Conservation (phyloP, 257 asterid species). For the Ballota nigra region DNA sequence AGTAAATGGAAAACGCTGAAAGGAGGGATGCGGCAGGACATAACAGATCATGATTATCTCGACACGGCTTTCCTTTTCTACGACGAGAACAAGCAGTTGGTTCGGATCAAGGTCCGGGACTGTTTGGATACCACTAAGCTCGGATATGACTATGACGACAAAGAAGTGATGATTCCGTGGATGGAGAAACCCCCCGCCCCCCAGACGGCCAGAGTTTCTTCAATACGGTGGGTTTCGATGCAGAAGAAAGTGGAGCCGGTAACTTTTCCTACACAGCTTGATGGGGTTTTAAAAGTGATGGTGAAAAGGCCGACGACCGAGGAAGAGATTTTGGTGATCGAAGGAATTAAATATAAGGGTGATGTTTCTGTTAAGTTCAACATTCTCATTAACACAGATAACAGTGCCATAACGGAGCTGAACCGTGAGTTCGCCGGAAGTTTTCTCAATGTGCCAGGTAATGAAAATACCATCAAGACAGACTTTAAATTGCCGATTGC, state of each 20-base stretch:
- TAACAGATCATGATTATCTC: constrained; percentile 55
- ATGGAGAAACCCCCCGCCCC: constrained; percentile 42
- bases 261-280: constrained; percentile 55
- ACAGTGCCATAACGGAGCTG: constrained; percentile 32
- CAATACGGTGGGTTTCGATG: constrained; percentile 5
- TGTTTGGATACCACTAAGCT: constrained; percentile 50
- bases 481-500: constrained; percentile 46
- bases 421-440: constrained; percentile 70
- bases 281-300: constrained; percentile 41
- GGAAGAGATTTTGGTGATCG: constrained; percentile 51
- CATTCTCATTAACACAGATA: constrained; percentile 59
- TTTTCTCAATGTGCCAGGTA: constrained; percentile 64
- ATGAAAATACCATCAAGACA: constrained; percentile 43
- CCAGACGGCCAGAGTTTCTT: constrained; percentile 48
- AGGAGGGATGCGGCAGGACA: constrained; percentile 66
- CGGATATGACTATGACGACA: constrained; percentile 68
- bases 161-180: constrained; percentile 60
- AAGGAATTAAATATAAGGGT: constrained; percentile 49
- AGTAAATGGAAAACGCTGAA: constrained; percentile 64
- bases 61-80: constrained; percentile 58
- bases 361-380: constrained; percentile 57
- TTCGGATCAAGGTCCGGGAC: constrained; percentile 64
- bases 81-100: constrained; percentile 73
- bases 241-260: constrained; percentile 45
- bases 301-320: constrained; percentile 67